These are phyloP conservation scores for Taphrina confusa DNA, from an alignment of 1,139 yeast genomes.

Conservation along the genomic window DNA sequence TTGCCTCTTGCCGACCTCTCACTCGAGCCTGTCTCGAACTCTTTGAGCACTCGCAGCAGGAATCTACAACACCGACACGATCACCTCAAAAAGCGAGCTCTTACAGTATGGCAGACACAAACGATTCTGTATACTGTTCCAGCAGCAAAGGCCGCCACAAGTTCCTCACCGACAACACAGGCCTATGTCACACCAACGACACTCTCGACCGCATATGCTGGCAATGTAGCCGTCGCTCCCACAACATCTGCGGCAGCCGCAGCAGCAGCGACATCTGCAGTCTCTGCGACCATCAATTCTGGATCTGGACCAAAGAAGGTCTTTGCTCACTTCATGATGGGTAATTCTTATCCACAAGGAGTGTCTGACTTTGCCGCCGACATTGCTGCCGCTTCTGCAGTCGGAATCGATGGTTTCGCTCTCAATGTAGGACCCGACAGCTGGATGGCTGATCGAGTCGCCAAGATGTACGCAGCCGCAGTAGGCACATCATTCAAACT, in stretches of 20 bases:
- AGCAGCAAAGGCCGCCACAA: conserved; percentile 6
- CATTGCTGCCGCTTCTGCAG: conserved; percentile 34
- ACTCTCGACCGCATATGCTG: conserved; percentile 19
- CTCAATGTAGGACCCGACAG: conserved; percentile 38
- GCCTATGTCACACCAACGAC: conserved; percentile 15
- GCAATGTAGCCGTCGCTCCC: neutral
- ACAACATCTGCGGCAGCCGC: neutral
- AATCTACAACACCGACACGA: conserved; percentile 14
- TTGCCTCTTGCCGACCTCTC: conserved; percentile 4
- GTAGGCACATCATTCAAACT: conserved; percentile 30
- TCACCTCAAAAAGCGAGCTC: conserved; percentile 29
- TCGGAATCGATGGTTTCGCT: conserved; percentile 38
- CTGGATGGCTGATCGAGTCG: conserved; percentile 35
- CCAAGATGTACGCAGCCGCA: conserved; percentile 36
- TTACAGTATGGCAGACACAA: conserved; percentile 31
- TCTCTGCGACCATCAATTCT: conserved; percentile 5
- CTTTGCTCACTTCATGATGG: conserved; percentile 40
- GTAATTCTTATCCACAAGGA: conserved; percentile 34
- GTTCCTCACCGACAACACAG: neutral
- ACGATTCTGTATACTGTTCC: conserved; percentile 30
- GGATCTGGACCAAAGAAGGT: conserved; percentile 33
- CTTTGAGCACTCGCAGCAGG: conserved; percentile 7
- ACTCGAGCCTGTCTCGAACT: neutral
- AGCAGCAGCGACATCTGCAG: neutral
- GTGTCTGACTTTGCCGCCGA: conserved; percentile 35